Base-by-base conservation (phyloP, 176 grass and related monocot species). In the Bothriochloa decipiens region DNA sequence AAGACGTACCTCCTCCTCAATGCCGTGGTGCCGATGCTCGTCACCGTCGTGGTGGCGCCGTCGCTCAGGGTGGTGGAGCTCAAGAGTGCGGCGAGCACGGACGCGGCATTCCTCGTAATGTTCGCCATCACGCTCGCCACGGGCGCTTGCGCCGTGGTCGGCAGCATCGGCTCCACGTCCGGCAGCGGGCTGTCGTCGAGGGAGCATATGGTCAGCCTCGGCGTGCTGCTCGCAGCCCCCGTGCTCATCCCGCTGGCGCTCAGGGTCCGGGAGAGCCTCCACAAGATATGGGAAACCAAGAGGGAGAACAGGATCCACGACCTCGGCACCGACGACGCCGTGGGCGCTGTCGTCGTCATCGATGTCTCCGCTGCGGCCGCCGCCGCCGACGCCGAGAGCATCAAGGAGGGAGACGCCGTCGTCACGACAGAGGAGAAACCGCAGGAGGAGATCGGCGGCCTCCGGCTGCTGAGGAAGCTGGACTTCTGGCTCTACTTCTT, bases 401-500 rank as follows among this genome's bases (percentile, higher is more conserved):
- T 72, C 57, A 79, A 88, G 67, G 82, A 82, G 36, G 82, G 72
- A 26, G 42, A 71, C 39, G 35, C 35, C 35, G 35, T 2, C 26
- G 71, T 18, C 5, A 37, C 2, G 41, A 35, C 0, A 63, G 73
- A 85, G 67, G 46, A 89, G 16, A 47, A 85, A 16, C 63, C 67
- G 23, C 82, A 74, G 29, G 86, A 91, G 82, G 93, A 94, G 75
- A 18, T 99, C 11, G 90, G 93, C 13, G 97, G 97, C 3, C 82
- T 99, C 40, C 36, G 82, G 67, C 83, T 99, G 63, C 77, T 99
- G 43, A 82, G 57, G 69, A 94, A 84, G 43, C 69, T 83, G 1
- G 86, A 99, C 82, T 99, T 99, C 68, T 99, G 97, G 97, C 83
- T 99, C 80, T 99, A 99, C 72, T 99, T 96, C 70, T 92, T 92